These are phyloP conservation scores for Phellinidium pouzarii DNA, from an alignment of 1,284 basidiomycete genomes.

Conservation along the genomic window DNA sequence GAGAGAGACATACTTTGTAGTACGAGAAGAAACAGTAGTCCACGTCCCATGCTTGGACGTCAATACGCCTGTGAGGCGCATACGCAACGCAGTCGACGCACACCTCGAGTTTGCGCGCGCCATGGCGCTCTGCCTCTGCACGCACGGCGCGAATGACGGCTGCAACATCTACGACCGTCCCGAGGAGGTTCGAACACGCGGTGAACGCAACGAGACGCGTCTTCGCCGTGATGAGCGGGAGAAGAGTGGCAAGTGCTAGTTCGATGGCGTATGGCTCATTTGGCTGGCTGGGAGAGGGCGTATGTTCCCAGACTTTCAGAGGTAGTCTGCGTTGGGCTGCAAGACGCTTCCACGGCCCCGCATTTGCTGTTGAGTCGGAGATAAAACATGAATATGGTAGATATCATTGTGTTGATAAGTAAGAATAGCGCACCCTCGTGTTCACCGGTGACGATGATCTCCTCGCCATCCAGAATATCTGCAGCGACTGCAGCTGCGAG, in stretches of 20 bases:
- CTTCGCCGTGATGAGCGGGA: conserved; percentile 52
- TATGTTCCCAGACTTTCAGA: conserved; percentile 55
- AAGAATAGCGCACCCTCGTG: conserved; percentile 54
- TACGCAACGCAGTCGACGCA: conserved; percentile 75
- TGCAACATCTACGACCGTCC: conserved; percentile 57
- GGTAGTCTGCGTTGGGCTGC: conserved; percentile 49
- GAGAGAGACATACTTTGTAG: conserved; percentile 53
- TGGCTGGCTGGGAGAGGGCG: conserved; percentile 28
- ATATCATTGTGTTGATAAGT: background rate
- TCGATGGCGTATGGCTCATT: conserved; percentile 62
- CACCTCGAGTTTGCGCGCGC: conserved; percentile 58
- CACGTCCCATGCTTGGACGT: conserved; percentile 69
- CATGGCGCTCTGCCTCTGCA: conserved; percentile 41
- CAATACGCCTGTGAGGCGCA: conserved; percentile 64
- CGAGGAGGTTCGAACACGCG: conserved; percentile 73
- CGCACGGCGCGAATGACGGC: conserved; percentile 47
- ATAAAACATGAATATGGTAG: background rate
- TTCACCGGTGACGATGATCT: conserved; percentile 69
- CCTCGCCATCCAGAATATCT: conserved; percentile 50
- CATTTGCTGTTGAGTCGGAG: conserved; percentile 46
- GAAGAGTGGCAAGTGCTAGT: conserved; percentile 50
- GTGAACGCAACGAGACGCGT: conserved; percentile 72
- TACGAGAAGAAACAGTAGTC: conserved; percentile 68
- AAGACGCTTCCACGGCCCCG: conserved; percentile 72
- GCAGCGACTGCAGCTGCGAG: conserved; percentile 52